Evolutionary conservation across 495 filamentous ascomycete genomes (phyloP), one percentile per base, ranked within the genome.

Genomic region (Penicillium pulvis): DNA sequence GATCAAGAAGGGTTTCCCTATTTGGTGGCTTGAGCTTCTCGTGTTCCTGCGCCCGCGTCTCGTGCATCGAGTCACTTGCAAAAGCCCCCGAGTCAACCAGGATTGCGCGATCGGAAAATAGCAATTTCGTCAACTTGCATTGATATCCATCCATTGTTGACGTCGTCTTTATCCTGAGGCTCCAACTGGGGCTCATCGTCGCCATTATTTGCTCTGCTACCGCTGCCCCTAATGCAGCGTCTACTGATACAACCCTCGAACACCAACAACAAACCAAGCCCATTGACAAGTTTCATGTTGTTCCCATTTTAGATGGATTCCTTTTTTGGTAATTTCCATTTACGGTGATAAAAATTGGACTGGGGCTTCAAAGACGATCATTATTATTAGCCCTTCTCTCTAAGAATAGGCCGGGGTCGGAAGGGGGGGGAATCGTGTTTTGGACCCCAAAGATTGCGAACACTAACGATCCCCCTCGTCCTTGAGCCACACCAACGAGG

Each of bases 31-130:
- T 61, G 47, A 63, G 52, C 56, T 47, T 55, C 65, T 69, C 66
- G 66, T 69, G 63, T 66, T 64, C 66, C 63, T 67, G 66, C 58
- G 63, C 56, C 42, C 41, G 53, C 20, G 62, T 68, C 66, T 62
- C 61, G 61, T 69, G 66, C 55, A 17, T 56, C 58, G 39, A 31
- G 60, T 68, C 59, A 60, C 54, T 53, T 39, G 41, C 39, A 42
- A 41, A 46, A 23, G 20, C 4, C 36, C 19, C 28, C 26, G n/a
- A 47, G 19, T 35, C 11, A 41, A n/a, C n/a, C 46, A 35, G 11
- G 47, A 35, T 11, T 19, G 23, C 6, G 30, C 24, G 26, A 49
- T 49, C 46, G 51, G 36, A 42, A 23, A 35, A 39, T 39, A 41
- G 31, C 16, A 23, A 20, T 45, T 20, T 23, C 20, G 28, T 63